Conservation (phyloP, 208 protist genomes). For the Acanthamoeba lenticulata region DNA sequence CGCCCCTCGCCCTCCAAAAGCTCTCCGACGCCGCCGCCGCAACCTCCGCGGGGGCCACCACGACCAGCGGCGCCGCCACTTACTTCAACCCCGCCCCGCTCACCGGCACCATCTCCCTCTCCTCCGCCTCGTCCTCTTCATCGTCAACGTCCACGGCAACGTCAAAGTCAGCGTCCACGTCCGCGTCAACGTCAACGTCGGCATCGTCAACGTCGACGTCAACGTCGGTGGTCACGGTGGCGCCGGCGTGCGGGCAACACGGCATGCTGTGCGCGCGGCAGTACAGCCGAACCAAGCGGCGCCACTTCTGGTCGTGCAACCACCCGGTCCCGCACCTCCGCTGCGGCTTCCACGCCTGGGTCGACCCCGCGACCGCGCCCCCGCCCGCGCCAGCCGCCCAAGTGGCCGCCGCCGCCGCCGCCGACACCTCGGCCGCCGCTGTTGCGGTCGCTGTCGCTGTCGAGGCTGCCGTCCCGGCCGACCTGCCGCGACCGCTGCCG, state of each 20-base stretch:
- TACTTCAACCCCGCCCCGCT: constrained; percentile 15
- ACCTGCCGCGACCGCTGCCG: not conserved
- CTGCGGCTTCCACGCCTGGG: constrained; percentile 23
- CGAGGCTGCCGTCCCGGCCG: not conserved
- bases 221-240: not conserved
- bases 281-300: not conserved
- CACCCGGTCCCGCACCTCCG: constrained; percentile 14
- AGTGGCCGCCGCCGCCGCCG: not conserved
- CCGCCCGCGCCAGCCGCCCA: not conserved
- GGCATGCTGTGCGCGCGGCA: not conserved
- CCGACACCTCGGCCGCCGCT: not conserved
- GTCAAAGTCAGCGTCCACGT: not conserved
- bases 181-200: not conserved
- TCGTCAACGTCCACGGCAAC: not conserved
- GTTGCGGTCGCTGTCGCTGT: not conserved
- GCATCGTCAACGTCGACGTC: not conserved
- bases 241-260: not conserved
- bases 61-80: not conserved
- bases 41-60: not conserved
- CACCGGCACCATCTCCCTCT: not conserved
- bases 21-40: not conserved
- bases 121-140: not conserved
- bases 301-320: constrained; percentile 30
- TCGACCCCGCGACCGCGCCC: not conserved
- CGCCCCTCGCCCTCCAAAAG: not conserved